These are phyloP conservation scores for Stagonosporopsis tanaceti DNA, from an alignment of 2,329 filamentous ascomycete genomes.

Conservation along the genomic window DNA sequence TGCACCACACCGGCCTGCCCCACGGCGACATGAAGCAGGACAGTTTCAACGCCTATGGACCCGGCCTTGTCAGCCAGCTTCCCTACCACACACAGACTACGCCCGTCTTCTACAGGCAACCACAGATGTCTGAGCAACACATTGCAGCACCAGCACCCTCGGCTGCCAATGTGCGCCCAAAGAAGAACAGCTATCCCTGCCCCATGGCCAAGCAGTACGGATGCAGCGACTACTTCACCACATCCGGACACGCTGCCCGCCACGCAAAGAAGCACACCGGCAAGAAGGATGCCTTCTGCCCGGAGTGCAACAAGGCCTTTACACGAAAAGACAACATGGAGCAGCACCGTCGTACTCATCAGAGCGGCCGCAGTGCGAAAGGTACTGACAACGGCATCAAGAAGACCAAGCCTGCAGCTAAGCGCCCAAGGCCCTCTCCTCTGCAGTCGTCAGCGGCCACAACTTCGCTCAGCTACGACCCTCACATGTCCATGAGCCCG, in stretches of 20 bases:
- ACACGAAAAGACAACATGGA: slow-evolving; percentile 88
- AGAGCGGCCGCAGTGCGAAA: slow-evolving; percentile 57
- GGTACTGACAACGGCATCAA: slow-evolving; percentile 46
- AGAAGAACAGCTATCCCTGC: slow-evolving; percentile 77
- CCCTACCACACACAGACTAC: slow-evolving; percentile 32
- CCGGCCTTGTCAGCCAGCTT: slow-evolving; percentile 33
- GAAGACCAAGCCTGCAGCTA: slow-evolving; percentile 46
- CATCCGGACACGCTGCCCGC: slow-evolving; percentile 83
- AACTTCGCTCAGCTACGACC: slow-evolving; percentile 40
- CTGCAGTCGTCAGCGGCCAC: slow-evolving; percentile 37
- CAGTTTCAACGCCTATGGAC: slow-evolving; percentile 34
- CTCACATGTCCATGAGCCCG: slow-evolving; percentile 38
- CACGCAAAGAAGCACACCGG: slow-evolving; percentile 86
- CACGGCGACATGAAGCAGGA: slow-evolving; percentile 20
- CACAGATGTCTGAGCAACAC: slow-evolving; percentile 21
- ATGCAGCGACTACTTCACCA: slow-evolving; percentile 83
- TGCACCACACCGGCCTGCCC: slow-evolving; percentile 20
- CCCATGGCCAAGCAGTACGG: slow-evolving; percentile 74
- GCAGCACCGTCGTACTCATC: slow-evolving; percentile 81
- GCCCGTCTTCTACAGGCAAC: slow-evolving; percentile 30
- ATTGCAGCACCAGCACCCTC: slow-evolving; percentile 53
- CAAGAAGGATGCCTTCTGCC: slow-evolving; percentile 76
- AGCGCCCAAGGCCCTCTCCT: slow-evolving; percentile 45
- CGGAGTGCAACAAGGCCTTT: slow-evolving; percentile 80
- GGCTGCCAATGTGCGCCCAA: slow-evolving; percentile 50